Evolutionary conservation across 441 rosid genomes (phyloP).

Genomic region (Isatis lusitanica): DNA sequence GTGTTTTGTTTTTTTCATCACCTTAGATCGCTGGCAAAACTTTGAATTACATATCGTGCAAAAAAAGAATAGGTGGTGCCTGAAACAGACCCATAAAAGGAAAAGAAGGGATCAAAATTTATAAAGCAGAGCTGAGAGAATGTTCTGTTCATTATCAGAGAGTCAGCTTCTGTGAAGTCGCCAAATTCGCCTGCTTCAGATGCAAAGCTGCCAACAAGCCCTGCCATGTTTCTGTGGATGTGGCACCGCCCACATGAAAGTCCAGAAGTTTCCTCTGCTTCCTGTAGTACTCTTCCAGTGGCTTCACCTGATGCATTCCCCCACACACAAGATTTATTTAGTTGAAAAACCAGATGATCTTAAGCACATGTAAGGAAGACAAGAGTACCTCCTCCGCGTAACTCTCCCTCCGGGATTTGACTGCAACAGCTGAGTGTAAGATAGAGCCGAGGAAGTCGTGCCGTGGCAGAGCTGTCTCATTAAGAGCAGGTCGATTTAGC

Average conservation of each 20-base stretch:
- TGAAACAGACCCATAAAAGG: conserved; percentile 18
- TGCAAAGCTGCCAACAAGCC: conserved; percentile 80
- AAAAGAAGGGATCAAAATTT: conserved; percentile 33
- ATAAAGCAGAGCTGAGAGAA: conserved; percentile 25
- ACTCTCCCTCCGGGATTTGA: conserved; percentile 47
- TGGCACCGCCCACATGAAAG: conserved; percentile 61
- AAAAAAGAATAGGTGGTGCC: neutral
- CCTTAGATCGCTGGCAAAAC: conserved; percentile 15
- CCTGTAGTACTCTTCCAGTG: conserved; percentile 85
- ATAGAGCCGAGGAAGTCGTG: conserved; percentile 40
- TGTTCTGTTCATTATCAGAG: conserved; percentile 39
- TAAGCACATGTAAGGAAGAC: neutral
- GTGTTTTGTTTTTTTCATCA: conserved; percentile 16
- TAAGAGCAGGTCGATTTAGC: conserved; percentile 36
- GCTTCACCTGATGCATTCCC: conserved; percentile 54
- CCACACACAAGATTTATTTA: neutral
- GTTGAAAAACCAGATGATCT: neutral
- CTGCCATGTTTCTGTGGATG: conserved; percentile 74
- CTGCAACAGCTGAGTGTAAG: conserved; percentile 39
- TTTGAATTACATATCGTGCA: conserved; percentile 19
- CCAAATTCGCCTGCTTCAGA: conserved; percentile 62
- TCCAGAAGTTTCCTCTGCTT: conserved; percentile 77
- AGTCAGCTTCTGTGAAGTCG: conserved; percentile 59
- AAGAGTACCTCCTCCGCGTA: conserved; percentile 64
- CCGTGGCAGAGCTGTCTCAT: conserved; percentile 28